Base-by-base conservation (phyloP, 768 basidiomycete genomes). In the Podaxis mareebaensis region DNA sequence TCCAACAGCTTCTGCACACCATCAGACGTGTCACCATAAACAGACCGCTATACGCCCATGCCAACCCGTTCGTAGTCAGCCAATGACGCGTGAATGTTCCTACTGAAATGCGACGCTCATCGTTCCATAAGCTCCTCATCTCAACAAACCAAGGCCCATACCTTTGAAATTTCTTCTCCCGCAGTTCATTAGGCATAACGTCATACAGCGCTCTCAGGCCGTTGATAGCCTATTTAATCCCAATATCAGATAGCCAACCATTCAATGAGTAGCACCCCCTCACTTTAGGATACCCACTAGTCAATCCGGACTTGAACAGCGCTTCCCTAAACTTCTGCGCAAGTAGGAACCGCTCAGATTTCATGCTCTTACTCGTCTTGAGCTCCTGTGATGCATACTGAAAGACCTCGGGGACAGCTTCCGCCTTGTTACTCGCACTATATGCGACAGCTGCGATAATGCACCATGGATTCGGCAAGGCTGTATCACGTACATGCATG, bases 321-420 rank as follows among this genome's bases (percentile, higher is more conserved):
- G 81, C 83, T 64, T 90, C 89, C 30, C 86, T 76, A n/a, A 89
- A 71, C 66, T 81, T 86, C 58, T 81, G 78, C 39, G 83, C 82
- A 2, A 89, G 75, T 7, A 77, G 49, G 17, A 61, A 57, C 36
- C 59, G 54, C 13, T 58, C 58, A 46, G 44, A 53, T 7, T 24
- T 63, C 22, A 13, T 24, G 1, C 46, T 48, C 60, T 64, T 30
- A 59, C 74, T 68, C 8, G 68, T 65, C 61, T 77, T 73, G 0
- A 86, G 72, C 53, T 85, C 83, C 2, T 74, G 61, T 49, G 85
- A 67, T 2, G 78, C 85, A 64, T 82, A 74, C 48, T 81, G 67
- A 69, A 86, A 86, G 4, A 90, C 81, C 48, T 70, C 68, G 6
- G 86, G 83, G 36, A 88, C 83, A 1, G 76, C 85, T 28, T 88